Evolutionary conservation across 2,329 filamentous ascomycete genomes (phyloP), one percentile per base, ranked within the genome.

Genomic region (Monosporascus sp.): DNA sequence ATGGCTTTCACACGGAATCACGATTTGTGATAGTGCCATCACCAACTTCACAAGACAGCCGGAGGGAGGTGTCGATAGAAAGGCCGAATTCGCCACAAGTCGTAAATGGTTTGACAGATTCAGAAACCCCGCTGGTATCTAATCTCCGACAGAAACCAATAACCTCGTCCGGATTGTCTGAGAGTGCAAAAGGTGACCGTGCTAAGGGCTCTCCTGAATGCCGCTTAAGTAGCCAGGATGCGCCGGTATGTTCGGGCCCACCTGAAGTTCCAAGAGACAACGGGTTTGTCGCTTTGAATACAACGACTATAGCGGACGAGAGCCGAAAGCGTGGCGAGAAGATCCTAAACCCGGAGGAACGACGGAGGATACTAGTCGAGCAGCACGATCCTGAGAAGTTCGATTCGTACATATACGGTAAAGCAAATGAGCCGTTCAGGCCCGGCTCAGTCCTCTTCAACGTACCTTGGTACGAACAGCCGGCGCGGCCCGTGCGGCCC

Each of bases 341-440:
- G 24, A 3, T 41, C 11, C 27, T 57, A 2, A 50, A 47, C 9
- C 52, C 49, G 4, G 52, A 57, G 20, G 47, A 55, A 45, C 52
- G 55, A 35, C 58, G 61, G 1, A 58, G 60, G 22, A 56, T 51
- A 38, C 55, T 56, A 52, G 47, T 65, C 37, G 59, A 63, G 3
- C 57, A 56, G 8, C 65, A 67, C 47, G 62, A 66, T 31, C 53
- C 59, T 0, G 41, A 41, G 7, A 54, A 56, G 18, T 71, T 76
- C 37, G 73, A 76, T 52, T 56, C 61, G 3, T 62, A 66, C 14
- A 74, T 76, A 35, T 76, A 76, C 52, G 61, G 63, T 31, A 69
- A 73, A 41, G 55, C 54, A 3, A 68, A 68, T 37, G 57, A 61
- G 20, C 56, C 60, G 1, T 63, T 62, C 46, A 59, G 61, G n/a